Percentiles rank a stretch among this genome's conserved stretches.
phyloP scores from a whole-genome alignment of 495 filamentous ascomycete genomes.

The Talaromyces liani region DNA sequence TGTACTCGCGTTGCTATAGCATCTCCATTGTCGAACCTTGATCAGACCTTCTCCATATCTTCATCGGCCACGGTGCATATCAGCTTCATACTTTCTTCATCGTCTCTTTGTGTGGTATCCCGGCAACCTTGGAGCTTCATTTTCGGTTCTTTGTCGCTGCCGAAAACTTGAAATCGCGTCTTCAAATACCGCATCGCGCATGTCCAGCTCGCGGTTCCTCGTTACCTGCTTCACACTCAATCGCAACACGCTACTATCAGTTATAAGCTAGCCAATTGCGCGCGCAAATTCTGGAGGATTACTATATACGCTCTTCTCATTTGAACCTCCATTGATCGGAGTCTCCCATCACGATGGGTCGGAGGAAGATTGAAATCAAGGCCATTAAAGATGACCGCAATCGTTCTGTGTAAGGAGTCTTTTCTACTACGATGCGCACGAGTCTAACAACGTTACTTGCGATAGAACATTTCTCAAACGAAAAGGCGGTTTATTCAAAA shows the following conservation, averaged over 20 bases:
- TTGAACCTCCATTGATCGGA: not conserved
- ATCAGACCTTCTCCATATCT: not conserved
- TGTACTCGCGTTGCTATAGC: not conserved
- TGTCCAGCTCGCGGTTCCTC: not conserved
- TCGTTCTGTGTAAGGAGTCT: constrained; percentile 81
- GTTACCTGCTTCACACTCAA: not conserved
- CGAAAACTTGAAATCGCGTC: not conserved
- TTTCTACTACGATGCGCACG: not conserved
- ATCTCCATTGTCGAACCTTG: not conserved
- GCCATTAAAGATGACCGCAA: constrained; percentile 99
- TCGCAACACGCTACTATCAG: not conserved
- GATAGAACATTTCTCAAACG: constrained; percentile 94
- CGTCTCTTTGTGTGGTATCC: not conserved
- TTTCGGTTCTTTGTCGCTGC: not conserved
- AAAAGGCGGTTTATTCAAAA: constrained; percentile 98
- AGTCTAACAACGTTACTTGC: not conserved
- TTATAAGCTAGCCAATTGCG: not conserved
- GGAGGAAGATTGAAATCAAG: constrained; percentile 95
- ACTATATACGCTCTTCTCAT: not conserved
- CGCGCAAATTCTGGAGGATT: not conserved
- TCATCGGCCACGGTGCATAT: not conserved
- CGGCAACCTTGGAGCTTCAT: not conserved
- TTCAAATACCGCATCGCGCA: not conserved
- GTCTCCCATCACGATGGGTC: constrained; percentile 42
- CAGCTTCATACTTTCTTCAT: not conserved